These are phyloP conservation scores for Rubia peregrina DNA, from an alignment of 305 asterid genomes.

Conservation along the genomic window DNA sequence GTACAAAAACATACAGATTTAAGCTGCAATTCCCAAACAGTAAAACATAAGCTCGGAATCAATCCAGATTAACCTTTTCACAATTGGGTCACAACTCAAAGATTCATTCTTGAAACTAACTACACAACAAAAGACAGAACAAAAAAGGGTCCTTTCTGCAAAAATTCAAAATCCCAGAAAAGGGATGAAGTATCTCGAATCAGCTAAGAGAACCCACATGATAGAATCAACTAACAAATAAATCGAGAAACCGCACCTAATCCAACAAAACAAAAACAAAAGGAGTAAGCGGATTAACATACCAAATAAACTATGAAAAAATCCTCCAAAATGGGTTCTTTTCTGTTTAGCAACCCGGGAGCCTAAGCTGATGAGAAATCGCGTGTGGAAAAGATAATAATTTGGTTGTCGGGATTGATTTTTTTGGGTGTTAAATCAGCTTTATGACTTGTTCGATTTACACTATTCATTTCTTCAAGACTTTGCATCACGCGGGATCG, in stretches of 20 bases:
- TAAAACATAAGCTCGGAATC: neutral
- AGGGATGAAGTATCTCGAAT: neutral
- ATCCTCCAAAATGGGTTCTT: neutral
- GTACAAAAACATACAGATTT: neutral
- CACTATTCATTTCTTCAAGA: neutral
- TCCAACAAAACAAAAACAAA: neutral
- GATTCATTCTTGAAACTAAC: neutral
- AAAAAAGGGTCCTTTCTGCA: neutral
- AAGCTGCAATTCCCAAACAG: neutral
- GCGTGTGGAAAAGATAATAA: neutral
- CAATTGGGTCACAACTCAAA: neutral
- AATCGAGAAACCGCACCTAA: neutral
- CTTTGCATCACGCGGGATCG: too few species aligned
- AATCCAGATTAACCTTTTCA: neutral
- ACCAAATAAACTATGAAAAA: neutral
- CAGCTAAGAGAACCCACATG: constrained; percentile 11
- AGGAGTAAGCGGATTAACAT: neutral
- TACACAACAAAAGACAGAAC: neutral
- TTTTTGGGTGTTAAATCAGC: neutral
- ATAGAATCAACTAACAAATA: neutral
- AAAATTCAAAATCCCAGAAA: neutral
- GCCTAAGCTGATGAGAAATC: neutral
- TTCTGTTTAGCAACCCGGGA: neutral
- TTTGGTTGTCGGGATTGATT: neutral
- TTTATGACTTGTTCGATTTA: neutral